Evolutionary conservation across 2,329 filamentous ascomycete species (phyloP), one percentile per base, ranked within the genome.

Genomic region (Aspergillus sp.): DNA sequence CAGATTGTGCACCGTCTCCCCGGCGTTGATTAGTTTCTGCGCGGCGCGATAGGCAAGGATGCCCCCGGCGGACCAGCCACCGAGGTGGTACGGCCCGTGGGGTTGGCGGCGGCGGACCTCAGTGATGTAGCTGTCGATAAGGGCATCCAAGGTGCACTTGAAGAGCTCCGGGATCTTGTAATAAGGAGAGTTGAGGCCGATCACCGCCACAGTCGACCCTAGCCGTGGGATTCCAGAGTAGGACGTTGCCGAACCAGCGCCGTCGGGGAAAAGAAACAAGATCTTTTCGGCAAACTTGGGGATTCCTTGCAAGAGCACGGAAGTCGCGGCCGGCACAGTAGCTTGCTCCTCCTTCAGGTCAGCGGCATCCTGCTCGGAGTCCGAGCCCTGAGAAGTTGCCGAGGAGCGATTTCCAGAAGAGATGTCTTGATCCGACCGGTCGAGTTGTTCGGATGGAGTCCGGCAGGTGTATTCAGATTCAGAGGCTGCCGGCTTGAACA

Each of bases 41-140:
- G 84, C 80, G 14, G 84, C 84, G 65, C 87, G 85, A 65, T 83
- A 89, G 36, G 87, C 86, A 55, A 87, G 85, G 47, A 89, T 84
- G 46, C 88, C 88, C 11, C 88, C 89, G 1, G 86, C 87, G 26
- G 84, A 88, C 88, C 87, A 90, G 22, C 88, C 89, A 11, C 85
- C 82, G 1, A 90, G 71, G 36, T 80, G 78, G 72, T 89, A 89
- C 0, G 86, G 85, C 0, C 74, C 73, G 22, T 71, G 61, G 3
- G 76, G 74, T 60, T 80, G 74, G 42, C 75, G 65, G 7, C 71
- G 70, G 2, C 69, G 71, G 49, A 80, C 71, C 52, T 77, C 75
- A 9, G 39, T 51, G n/a, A 75, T 26, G 56, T 71, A 78, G 12
- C 61, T 47, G 18, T 47, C 20, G 36, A 45, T 29, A 46, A 47